Evolutionary conservation across 192 early-diverging fungal species (phyloP), one percentile per base, ranked within the genome.

Genomic region (Rhizophagus clarus): DNA sequence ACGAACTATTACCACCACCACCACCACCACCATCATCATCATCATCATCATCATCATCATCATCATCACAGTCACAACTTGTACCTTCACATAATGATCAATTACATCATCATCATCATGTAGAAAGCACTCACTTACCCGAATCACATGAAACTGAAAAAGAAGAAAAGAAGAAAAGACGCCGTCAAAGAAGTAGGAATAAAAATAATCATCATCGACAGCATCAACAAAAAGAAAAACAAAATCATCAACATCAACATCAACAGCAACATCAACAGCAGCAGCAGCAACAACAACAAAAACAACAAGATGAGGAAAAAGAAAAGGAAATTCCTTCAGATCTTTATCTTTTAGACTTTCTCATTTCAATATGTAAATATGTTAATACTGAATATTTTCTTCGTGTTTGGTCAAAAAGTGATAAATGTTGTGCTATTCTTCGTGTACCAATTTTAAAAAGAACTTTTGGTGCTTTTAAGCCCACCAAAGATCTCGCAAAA

Each of bases 381-480:
- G 11, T 70, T 40, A 72, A 72, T 51, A 26, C 42, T 1, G 42
- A 26, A 51, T 72, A 49, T 47, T n/a, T 10, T 24, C 24, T 72
- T 29, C 22, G n/a, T 3, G 29, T 45, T 26, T 51, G 42, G 22
- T 12, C 14, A 28, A 72, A 28, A 31, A 72, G 29, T 28, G 24
- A 45, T 4, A 72, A n/a, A 51, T 72, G 26, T 72, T n/a, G 40
- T 51, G 40, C 45, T 49, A 29, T 72, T 28, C 26, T 72, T 49
- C 71, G 71, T 72, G 45, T 72, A 49, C 71, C 71, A 72, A 72
- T 72, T 17, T 45, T 72, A 20, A 72, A 72, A 51, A 45, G 45
- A 26, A 26, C 71, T 29, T 72, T 72, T 51, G 71, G 71, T 17
- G 45, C 31, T 10, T 72, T 72, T 47, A 72, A 72, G 31, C n/a